Base-by-base conservation (phyloP, 805 yeast species). In the Candida mattraensis region DNA sequence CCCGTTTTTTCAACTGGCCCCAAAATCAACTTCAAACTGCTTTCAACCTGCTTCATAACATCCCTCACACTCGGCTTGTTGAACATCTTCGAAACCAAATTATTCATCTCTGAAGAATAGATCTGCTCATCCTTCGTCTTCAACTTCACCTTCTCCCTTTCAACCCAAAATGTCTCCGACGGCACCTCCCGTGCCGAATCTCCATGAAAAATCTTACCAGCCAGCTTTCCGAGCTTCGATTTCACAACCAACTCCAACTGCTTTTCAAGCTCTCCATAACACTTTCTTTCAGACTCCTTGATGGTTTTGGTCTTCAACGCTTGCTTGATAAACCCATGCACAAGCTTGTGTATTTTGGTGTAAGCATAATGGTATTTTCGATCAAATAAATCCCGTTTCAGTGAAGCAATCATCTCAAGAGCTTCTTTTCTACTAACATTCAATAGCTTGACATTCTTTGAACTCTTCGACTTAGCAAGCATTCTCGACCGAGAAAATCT, bases 401-500 rank as follows among this genome's bases (percentile, higher is more conserved):
- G 56, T 1, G 65, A 62, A 5, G 51, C 46, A 8, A 80, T 78
- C 56, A 67, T 69, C 10, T 41, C 37, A 17, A 59, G 40, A 1
- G 80, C 83, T 4, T 70, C 75, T 9, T 63, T 61, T 37, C 57
- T 56, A 5, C 64, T 42, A 18, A 60, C 34, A 15, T 47, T 44
- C 36, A 68, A 58, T 31, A 70, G 45, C 31, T 69, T 53, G 42
- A 70, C 69, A 19, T 60, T 57, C 33, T 63, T 36, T 20, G 49
- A 43, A 20, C 47, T 67, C 46, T 70, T 70, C 2, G 82, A 72
- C 23, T 56, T 54, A 24, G 72, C 54, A 32, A 75, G 57, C 45
- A 61, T 66, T 44, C 63, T 70, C 3, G 83, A 77, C 30, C 67
- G 66, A 1, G 68, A 61, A 50, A 64, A 76, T 39, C 84, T 60